A percentile compares a stretch with the other conserved stretches of the same genome.
phyloP scores from a whole-genome alignment of 805 yeast genomes.

The Wickerhamiella vanderwaltii region DNA sequence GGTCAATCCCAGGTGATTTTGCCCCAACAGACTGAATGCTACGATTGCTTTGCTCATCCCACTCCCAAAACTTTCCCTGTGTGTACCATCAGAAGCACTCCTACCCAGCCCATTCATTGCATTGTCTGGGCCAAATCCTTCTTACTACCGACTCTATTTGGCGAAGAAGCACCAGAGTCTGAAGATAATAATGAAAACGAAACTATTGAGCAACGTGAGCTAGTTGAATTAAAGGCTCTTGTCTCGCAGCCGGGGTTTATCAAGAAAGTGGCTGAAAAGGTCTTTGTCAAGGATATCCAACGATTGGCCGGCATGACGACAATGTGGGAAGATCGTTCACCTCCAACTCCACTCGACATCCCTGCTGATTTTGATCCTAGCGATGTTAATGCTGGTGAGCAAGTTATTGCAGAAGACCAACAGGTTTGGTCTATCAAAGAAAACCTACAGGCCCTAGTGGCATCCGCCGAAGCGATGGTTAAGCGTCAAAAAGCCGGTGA shows the following conservation, averaged over 20 bases:
- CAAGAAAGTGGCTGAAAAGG: conserved; percentile 27
- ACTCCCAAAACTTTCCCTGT: conserved; percentile 89
- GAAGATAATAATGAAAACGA: conserved; percentile 39
- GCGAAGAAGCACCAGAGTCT: conserved; percentile 38
- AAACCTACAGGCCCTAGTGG: conserved; percentile 46
- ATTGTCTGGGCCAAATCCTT: conserved; percentile 96
- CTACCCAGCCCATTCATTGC: conserved; percentile 91
- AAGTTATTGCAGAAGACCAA: conserved; percentile 30
- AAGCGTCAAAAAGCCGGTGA: conserved; percentile 36
- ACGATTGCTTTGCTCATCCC: conserved; percentile 78
- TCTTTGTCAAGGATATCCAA: conserved; percentile 67
- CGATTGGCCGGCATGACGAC: conserved; percentile 52
- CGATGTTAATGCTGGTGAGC: conserved; percentile 17
- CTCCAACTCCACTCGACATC: conserved; percentile 51
- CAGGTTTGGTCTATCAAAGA: conserved; percentile 51
- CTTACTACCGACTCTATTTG: conserved; percentile 66
- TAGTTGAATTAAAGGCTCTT: conserved; percentile 23
- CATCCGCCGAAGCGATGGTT: conserved; percentile 40
- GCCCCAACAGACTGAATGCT: conserved; percentile 78
- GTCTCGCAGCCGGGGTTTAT: conserved; percentile 29
- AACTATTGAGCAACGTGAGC: conserved; percentile 31
- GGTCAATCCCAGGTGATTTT: conserved; percentile 92
- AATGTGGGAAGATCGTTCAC: conserved; percentile 60
- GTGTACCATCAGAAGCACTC: conserved; percentile 93
- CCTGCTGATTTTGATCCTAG: conserved; percentile 17